Evolutionary conservation across 352 stramenopile genomes (phyloP).

Genomic region (Pythium monospermum): DNA sequence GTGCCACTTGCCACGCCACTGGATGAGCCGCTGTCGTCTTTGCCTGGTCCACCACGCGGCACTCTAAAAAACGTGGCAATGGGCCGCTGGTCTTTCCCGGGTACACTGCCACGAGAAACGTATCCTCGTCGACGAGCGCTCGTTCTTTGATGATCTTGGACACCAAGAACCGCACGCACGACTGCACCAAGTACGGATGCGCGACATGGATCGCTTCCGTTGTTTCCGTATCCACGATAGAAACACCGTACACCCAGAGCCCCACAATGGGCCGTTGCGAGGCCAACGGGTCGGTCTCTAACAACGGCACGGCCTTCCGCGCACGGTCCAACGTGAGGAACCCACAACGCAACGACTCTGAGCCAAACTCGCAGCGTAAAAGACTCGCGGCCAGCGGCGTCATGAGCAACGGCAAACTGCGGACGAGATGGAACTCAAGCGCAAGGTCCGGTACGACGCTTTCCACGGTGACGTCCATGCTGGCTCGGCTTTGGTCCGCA

Average conservation of each 20-base stretch:
- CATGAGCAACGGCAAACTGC: slow-evolving; percentile 71
- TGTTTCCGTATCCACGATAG: slow-evolving; percentile 34
- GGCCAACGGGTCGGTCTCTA: slow-evolving; percentile 69
- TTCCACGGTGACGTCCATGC: slow-evolving; percentile 23
- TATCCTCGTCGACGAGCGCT: slow-evolving; percentile 41
- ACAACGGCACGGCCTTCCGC: slow-evolving; percentile 67
- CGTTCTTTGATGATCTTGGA: slow-evolving; percentile 56
- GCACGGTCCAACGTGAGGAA: slow-evolving; percentile 71
- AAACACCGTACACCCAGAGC: slow-evolving; percentile 66
- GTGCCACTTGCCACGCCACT: slow-evolving; percentile 37
- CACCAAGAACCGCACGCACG: slow-evolving; percentile 48
- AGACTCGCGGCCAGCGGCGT: slow-evolving; percentile 61
- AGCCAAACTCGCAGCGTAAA: slow-evolving; percentile 49
- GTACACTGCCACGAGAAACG: slow-evolving; percentile 70
- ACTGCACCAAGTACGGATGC: slow-evolving; percentile 55
- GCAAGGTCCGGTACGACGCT: slow-evolving; percentile 31
- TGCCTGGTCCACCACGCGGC: slow-evolving; percentile 25
- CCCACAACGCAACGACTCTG: slow-evolving; percentile 32
- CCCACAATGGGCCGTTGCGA: slow-evolving; percentile 62
- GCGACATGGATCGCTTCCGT: slow-evolving; percentile 27
- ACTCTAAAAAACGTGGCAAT: slow-evolving; percentile 74
- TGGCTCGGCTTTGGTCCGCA: slow-evolving; percentile 7
- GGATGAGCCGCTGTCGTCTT: background rate
- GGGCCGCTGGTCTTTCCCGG: slow-evolving; percentile 23
- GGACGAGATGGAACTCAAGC: slow-evolving; percentile 53